Evolutionary conservation across 2,329 filamentous ascomycete genomes (phyloP).

Genomic region (Pseudogymnoascus sp.): DNA sequence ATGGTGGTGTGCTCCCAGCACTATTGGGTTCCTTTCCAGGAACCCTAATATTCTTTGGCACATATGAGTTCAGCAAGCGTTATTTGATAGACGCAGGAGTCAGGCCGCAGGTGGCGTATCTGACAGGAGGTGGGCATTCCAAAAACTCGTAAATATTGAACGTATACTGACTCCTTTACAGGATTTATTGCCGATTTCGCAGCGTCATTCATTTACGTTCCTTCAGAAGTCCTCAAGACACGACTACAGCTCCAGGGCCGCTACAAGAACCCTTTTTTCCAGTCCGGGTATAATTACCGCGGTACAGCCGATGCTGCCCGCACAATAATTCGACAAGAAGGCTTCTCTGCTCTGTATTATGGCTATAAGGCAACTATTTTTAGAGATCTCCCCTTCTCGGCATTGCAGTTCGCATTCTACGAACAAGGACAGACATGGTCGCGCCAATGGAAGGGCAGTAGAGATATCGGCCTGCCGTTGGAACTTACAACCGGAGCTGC

Average conservation of each 20-base stretch:
- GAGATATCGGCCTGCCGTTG: conserved; percentile 75
- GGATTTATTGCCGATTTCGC: conserved; percentile 90
- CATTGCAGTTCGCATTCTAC: conserved; percentile 95
- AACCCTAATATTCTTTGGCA: conserved; percentile 90
- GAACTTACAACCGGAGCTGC: conserved; percentile 85
- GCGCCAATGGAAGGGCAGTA: conserved; percentile 65
- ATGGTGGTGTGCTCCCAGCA: conserved; percentile 87
- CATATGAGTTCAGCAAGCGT: conserved; percentile 92
- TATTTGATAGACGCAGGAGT: conserved; percentile 77
- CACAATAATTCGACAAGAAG: conserved; percentile 78
- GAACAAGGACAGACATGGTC: conserved; percentile 85
- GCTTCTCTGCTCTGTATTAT: conserved; percentile 77
- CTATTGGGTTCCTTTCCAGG: conserved; percentile 88
- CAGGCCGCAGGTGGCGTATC: conserved; percentile 74
- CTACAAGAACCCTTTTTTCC: conserved; percentile 89
- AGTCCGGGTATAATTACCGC: conserved; percentile 92
- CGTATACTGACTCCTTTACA: conserved; percentile 28
- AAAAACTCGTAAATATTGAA: background rate
- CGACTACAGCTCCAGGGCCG: conserved; percentile 88
- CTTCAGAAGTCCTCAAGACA: conserved; percentile 97
- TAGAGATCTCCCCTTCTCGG: conserved; percentile 90
- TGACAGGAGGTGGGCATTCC: conserved; percentile 61
- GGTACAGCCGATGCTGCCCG: conserved; percentile 74
- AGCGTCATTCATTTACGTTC: conserved; percentile 88
- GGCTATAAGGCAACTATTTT: conserved; percentile 96